Percentiles rank a stretch among this genome's conserved stretches.
These are phyloP conservation scores for Pseudonitzschia pungens DNA, from an alignment of 108 stramenopile species.

Conservation along the genomic window DNA sequence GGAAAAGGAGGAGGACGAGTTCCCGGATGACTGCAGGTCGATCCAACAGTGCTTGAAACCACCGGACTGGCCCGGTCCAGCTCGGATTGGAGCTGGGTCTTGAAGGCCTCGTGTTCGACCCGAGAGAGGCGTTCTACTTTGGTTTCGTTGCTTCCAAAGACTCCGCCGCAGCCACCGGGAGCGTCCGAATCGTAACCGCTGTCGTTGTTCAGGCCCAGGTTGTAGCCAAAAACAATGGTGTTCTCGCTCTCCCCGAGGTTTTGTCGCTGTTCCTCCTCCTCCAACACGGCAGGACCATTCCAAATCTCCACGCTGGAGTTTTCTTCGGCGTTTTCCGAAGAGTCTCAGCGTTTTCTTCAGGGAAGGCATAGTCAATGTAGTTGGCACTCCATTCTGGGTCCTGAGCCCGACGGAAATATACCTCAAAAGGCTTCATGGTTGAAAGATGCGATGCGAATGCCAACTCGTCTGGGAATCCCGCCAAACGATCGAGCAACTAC, in stretches of 20 bases:
- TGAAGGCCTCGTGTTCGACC: conserved; percentile 18
- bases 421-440: conserved; percentile 18
- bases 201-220: neutral
- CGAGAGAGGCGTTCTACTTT: conserved; percentile 5
- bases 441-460: no score
- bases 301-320: conserved; percentile 4
- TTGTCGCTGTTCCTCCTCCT: neutral
- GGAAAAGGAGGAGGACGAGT: neutral
- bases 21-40: neutral
- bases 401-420: conserved; percentile 1
- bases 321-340: conserved; percentile 5
- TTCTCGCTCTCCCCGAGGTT: neutral
- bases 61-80: neutral
- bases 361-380: conserved; percentile 9
- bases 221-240: neutral
- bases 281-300: conserved; percentile 10
- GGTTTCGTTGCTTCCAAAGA: neutral
- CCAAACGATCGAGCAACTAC: no score
- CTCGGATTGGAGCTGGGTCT: neutral
- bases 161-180: conserved; percentile 7
- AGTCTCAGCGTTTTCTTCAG: neutral
- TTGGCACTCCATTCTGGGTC: neutral
- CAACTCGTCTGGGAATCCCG: no score
- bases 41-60: conserved; percentile 7
- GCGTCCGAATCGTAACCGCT: no score